These are phyloP conservation scores for Aspergillus flavus DNA, from an alignment of 2,329 filamentous ascomycete species.

Conservation along the genomic window DNA sequence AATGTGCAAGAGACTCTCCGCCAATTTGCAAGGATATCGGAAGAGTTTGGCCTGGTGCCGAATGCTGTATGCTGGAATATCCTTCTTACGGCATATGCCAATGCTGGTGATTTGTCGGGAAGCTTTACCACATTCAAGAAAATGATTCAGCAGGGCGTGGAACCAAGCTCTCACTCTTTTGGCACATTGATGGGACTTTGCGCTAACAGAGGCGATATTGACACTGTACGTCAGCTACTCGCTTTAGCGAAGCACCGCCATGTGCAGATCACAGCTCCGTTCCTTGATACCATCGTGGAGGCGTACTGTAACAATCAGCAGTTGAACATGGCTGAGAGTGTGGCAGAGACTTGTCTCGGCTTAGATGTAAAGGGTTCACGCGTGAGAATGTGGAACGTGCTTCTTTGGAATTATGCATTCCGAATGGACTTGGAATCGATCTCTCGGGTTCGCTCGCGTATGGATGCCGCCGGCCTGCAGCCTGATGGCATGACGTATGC, in stretches of 20 bases:
- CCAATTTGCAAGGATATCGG: slow-evolving; percentile 64
- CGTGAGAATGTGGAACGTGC: slow-evolving; percentile 74
- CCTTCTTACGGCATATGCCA: slow-evolving; percentile 70
- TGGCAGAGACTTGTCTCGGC: slow-evolving; percentile 60
- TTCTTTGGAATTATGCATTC: slow-evolving; percentile 70
- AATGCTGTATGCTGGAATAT: slow-evolving; percentile 72
- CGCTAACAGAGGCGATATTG: slow-evolving; percentile 71
- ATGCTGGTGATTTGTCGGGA: slow-evolving; percentile 66
- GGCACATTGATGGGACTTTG: slow-evolving; percentile 73
- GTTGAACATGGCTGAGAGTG: slow-evolving; percentile 58
- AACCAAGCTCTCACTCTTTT: slow-evolving; percentile 67
- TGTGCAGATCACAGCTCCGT: slow-evolving; percentile 56
- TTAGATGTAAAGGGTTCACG: slow-evolving; percentile 55
- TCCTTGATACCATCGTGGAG: slow-evolving; percentile 67
- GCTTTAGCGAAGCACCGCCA: slow-evolving; percentile 59
- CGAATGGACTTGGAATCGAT: slow-evolving; percentile 61
- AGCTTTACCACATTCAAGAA: slow-evolving; percentile 66
- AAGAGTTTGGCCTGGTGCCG: slow-evolving; percentile 59
- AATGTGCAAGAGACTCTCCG: slow-evolving; percentile 62
- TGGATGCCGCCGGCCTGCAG: slow-evolving; percentile 55
- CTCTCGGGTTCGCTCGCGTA: slow-evolving; percentile 57
- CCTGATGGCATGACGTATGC: slow-evolving; percentile 62
- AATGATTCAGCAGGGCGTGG: slow-evolving; percentile 53
- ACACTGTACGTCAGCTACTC: slow-evolving; percentile 67
- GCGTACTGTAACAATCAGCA: slow-evolving; percentile 65